These are phyloP conservation scores for Fusarium tuaranense DNA, from an alignment of 2,329 filamentous ascomycete genomes.

Conservation along the genomic window DNA sequence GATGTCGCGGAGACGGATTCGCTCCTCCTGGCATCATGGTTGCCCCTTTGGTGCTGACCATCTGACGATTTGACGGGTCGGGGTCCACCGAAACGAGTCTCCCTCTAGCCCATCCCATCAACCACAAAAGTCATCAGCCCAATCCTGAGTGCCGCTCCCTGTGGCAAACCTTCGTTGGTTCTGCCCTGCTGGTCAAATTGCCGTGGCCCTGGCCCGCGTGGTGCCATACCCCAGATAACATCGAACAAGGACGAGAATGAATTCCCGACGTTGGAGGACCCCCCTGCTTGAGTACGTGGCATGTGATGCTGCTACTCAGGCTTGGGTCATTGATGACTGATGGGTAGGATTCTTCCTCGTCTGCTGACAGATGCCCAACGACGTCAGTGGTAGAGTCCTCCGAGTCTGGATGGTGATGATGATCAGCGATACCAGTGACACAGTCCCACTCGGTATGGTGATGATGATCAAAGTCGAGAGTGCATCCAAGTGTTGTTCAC, in stretches of 20 bases:
- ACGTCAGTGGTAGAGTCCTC: too few species aligned
- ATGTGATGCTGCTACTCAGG: constrained; percentile 2
- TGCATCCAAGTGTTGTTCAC: background rate
- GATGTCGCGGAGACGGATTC: constrained; percentile 2
- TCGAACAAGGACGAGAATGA: constrained; percentile 35
- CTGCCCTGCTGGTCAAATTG: background rate
- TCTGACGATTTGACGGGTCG: constrained; percentile 30
- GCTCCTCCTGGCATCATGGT: constrained; percentile 33
- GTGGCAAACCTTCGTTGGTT: background rate
- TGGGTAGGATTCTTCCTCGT: background rate
- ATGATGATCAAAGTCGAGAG: background rate
- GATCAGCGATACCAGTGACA: too few species aligned
- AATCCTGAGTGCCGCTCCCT: background rate
- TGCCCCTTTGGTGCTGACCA: constrained; percentile 32
- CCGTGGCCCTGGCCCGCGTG: constrained; percentile 6
- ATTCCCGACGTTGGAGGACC: constrained; percentile 19
- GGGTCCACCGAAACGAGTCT: constrained; percentile 30
- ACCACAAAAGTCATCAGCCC: background rate
- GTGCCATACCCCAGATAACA: constrained; percentile 39
- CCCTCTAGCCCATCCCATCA: background rate
- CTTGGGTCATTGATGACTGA: background rate
- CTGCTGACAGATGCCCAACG: background rate
- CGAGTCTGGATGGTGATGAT: too few species aligned
- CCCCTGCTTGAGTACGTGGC: background rate
- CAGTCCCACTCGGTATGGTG: background rate